Conservation (phyloP, 345 rosid genomes). For the Xanthoceras sorbifolium region DNA sequence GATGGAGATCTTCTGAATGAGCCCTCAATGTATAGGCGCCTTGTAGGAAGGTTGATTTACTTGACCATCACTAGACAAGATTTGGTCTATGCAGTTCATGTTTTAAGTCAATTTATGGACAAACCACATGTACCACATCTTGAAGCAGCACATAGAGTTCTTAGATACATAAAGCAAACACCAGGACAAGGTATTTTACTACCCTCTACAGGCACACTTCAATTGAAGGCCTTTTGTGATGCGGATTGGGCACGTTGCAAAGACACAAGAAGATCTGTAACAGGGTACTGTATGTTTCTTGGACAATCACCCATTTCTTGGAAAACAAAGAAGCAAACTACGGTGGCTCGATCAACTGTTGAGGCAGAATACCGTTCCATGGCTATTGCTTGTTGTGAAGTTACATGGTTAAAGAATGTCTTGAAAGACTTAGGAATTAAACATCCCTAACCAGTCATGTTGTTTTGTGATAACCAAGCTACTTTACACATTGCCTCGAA, state of each 20-base stretch:
- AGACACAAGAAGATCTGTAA: background rate
- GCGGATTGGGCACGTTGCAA: slow-evolving; percentile 2
- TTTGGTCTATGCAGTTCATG: background rate
- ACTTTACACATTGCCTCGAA: background rate
- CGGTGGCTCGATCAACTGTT: background rate
- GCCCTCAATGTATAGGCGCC: background rate
- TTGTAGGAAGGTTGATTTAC: slow-evolving; percentile 1
- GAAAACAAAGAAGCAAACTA: slow-evolving; percentile 15
- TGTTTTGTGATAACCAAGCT: background rate
- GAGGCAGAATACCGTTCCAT: background rate
- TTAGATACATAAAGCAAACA: background rate
- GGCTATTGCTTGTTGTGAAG: background rate
- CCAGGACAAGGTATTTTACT: slow-evolving; percentile 7
- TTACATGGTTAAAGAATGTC: background rate
- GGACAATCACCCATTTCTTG: slow-evolving; percentile 5
- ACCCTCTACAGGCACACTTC: background rate
- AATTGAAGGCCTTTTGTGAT: slow-evolving; percentile 4
- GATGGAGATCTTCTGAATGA: background rate
- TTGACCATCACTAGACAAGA: background rate
- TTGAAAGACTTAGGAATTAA: background rate
- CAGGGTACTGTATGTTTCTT: slow-evolving; percentile 2
- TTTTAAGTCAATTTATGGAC: slow-evolving; percentile 19
- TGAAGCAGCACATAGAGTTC: background rate
- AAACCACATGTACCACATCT: slow-evolving; percentile 4
- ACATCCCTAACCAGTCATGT: background rate